phyloP scores from a whole-genome alignment of 2,329 filamentous ascomycete genomes.

The Tothia fuscella region DNA sequence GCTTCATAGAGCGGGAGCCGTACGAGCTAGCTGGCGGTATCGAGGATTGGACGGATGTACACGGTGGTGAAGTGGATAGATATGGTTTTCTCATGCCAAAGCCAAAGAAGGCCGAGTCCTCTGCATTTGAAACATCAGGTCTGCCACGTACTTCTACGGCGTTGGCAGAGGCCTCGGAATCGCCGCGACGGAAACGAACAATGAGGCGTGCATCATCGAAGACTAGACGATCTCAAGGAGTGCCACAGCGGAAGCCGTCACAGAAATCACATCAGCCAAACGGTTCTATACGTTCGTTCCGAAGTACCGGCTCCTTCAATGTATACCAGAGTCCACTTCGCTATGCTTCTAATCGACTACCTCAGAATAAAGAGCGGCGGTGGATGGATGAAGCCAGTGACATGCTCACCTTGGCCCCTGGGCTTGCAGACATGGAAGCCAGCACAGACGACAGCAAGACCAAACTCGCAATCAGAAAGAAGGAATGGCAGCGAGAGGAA shows the following conservation, averaged over 20 bases:
- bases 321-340: conserved; percentile 33
- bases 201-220: conserved; percentile 39
- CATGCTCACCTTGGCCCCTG: conserved; percentile 50
- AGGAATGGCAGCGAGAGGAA: conserved; percentile 50
- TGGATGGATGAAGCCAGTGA: conserved; percentile 49
- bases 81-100: conserved; percentile 50
- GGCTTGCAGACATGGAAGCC: conserved; percentile 33
- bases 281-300: conserved; percentile 24
- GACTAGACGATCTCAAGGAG: conserved; percentile 21
- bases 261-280: conserved; percentile 29
- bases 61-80: conserved; percentile 47
- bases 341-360: conserved; percentile 40
- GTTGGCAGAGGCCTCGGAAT: conserved; percentile 43
- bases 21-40: conserved; percentile 50
- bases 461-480: conserved; percentile 40
- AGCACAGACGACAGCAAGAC: conserved; percentile 35
- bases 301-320: conserved; percentile 29
- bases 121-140: conserved; percentile 15
- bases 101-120: conserved; percentile 22
- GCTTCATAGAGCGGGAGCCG: conserved; percentile 36
- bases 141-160: conserved; percentile 50
- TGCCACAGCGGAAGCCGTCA: background rate
- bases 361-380: conserved; percentile 34
- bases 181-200: conserved; percentile 41
- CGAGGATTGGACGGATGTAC: conserved; percentile 52